Base-by-base conservation (phyloP, 352 stramenopile genomes). In the Pythium coloratum region DNA sequence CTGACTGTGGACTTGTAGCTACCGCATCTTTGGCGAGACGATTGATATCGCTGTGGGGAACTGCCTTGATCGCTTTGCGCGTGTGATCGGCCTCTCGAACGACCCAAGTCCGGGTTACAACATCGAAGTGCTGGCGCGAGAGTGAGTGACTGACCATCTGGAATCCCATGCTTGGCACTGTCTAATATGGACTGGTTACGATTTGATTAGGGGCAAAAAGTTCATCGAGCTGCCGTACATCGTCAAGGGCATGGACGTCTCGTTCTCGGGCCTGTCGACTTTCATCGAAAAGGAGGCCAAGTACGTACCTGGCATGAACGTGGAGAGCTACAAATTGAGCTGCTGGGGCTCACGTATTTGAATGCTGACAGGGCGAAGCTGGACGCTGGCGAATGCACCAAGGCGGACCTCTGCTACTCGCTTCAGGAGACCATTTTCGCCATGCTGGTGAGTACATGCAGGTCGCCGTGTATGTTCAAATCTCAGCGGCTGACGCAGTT, bases 1-100 rank as follows among this genome's bases (percentile, higher is more conserved):
- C 26, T 20, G 28, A 14, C 6, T 14, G 51, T 57, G 5, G 28
- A 5, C 24, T 6, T 40, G 51, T 9, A 90, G 96, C 54, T 99
- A 99, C 76, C 86, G 97, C 42, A 99, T 99, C 60, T 99, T 99
- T 79, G 98, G 98, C 33, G 98, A 99, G 83, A 99, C 98, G 12
- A 99, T 99, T 75, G 98, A 99, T 82, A 99, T 99, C 68, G 98
- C 98, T 5, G 97, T 99, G 26, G 98, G 98, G 38, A 99, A 99
- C 82, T 99, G 97, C 76, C 83, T 99, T 46, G 98, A 99, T 84
- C 88, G 97, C 34, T 99, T 99, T 73, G 96, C 96, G 33, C 85
- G 97, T 50, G 88, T 98, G 4, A 79, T 99, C 36, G 90, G 90
- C 51, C 86, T 99, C 24, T 98, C 92, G 33, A 99, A 99, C 73